phyloP scores from a whole-genome alignment of 2,329 filamentous ascomycete genomes.

The Lecanicillium sp. region DNA sequence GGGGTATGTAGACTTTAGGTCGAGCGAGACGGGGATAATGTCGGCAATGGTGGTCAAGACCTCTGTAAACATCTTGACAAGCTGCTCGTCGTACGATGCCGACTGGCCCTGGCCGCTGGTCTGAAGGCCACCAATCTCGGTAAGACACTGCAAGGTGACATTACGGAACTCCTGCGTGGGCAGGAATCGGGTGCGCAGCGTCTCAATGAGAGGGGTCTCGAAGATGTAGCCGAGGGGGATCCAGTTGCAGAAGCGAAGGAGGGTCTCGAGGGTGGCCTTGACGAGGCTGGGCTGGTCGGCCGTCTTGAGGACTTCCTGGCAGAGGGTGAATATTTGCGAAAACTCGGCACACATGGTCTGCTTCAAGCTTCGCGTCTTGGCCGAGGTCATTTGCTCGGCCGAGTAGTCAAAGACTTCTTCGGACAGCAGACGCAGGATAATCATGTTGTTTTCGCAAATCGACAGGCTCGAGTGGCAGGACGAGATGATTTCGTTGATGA shows the following conservation, averaged over 20 bases:
- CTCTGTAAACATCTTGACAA: conserved; percentile 98
- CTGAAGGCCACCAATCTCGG: conserved; percentile 90
- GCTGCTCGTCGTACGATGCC: conserved; percentile 83
- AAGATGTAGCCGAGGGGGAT: conserved; percentile 98
- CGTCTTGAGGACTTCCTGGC: conserved; percentile 87
- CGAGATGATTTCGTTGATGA: conserved; percentile 98
- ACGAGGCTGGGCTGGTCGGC: conserved; percentile 83
- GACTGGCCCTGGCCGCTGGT: conserved; percentile 62
- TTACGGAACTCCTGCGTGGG: conserved; percentile 94
- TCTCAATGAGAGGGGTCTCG: conserved; percentile 94
- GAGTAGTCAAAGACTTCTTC: conserved; percentile 99
- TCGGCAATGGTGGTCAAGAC: conserved; percentile 86
- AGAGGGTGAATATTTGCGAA: conserved; percentile 95
- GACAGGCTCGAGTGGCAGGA: conserved; percentile 92
- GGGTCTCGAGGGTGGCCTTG: conserved; percentile 92
- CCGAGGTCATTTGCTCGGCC: conserved; percentile 97
- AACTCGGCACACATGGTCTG: conserved; percentile 99
- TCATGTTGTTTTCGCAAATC: conserved; percentile 99
- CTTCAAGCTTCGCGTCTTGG: conserved; percentile 93
- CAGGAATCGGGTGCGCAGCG: conserved; percentile 83
- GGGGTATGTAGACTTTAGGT: conserved; percentile 85
- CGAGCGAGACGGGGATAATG: conserved; percentile 84
- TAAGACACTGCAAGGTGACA: conserved; percentile 91
- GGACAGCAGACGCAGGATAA: conserved; percentile 86
- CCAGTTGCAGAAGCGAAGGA: conserved; percentile 97